Percentiles rank a stretch among this genome's conserved stretches.
phyloP scores from a whole-genome alignment of 805 yeast species.

The Starmerella tilneyi region DNA sequence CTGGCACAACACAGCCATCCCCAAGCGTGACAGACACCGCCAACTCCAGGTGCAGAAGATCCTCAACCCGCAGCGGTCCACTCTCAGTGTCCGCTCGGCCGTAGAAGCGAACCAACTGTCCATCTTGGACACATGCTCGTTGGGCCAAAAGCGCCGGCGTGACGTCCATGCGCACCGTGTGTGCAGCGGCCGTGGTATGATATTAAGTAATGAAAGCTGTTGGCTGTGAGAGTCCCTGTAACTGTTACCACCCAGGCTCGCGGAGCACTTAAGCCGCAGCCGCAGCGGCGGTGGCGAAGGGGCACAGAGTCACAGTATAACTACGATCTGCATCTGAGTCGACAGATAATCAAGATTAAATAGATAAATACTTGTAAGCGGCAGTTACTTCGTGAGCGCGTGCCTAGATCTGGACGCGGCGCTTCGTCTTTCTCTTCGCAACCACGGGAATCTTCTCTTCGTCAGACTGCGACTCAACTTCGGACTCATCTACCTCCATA shows the following conservation, averaged over 20 bases:
- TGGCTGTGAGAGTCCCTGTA: no score
- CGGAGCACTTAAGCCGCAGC: no score
- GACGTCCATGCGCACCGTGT: neutral
- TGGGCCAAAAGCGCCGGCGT: conserved; percentile 1
- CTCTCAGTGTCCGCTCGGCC: neutral
- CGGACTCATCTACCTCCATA: conserved; percentile 31
- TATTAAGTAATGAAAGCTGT: neutral
- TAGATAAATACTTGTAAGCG: conserved; percentile 3
- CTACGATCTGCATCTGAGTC: no score
- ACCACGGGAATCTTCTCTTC: conserved; percentile 40
- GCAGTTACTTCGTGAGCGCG: neutral
- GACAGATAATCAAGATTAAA: neutral
- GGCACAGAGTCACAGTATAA: no score
- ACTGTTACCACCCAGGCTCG: no score
- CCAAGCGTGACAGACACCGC: neutral
- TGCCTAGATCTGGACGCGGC: conserved; percentile 17
- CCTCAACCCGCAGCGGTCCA: neutral
- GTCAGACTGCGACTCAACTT: conserved; percentile 29
- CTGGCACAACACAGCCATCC: neutral
- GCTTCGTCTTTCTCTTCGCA: conserved; percentile 53
- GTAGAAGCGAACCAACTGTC: conserved; percentile 1
- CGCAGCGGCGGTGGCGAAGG: no score
- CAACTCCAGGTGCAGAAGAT: neutral
- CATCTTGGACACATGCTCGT: neutral
- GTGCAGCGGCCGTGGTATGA: neutral